A percentile compares a stretch with the other conserved stretches of the same genome.
phyloP scores from a whole-genome alignment of 768 basidiomycete genomes.

The Leucogyrophana mollusca region DNA sequence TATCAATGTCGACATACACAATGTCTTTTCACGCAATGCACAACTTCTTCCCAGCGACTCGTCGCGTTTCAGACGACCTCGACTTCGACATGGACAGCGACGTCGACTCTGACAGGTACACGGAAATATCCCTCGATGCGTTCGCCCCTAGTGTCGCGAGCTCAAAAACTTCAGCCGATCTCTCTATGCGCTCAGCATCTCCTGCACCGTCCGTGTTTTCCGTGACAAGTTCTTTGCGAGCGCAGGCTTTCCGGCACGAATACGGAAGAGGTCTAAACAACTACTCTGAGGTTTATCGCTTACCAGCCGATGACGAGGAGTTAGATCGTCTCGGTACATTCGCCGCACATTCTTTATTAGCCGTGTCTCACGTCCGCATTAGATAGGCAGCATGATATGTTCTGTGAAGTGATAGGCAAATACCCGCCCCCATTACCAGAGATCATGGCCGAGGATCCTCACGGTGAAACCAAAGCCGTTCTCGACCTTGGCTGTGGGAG shows the following conservation, averaged over 20 bases:
- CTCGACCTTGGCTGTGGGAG: slow-evolving; percentile 82
- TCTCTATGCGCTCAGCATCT: slow-evolving; percentile 62
- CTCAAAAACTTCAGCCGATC: slow-evolving; percentile 58
- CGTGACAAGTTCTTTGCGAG: slow-evolving; percentile 60
- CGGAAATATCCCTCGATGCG: slow-evolving; percentile 39
- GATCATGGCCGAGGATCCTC: slow-evolving; percentile 57
- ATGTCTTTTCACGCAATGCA: slow-evolving; percentile 13
- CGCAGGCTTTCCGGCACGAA: slow-evolving; percentile 59
- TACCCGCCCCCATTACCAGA: slow-evolving; percentile 59
- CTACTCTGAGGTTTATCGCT: slow-evolving; percentile 74
- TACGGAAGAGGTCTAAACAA: slow-evolving; percentile 72
- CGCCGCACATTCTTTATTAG: not conserved
- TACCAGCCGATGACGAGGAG: slow-evolving; percentile 81
- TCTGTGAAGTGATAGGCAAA: slow-evolving; percentile 63
- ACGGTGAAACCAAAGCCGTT: slow-evolving; percentile 57
- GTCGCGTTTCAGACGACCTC: slow-evolving; percentile 10
- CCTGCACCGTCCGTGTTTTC: slow-evolving; percentile 71
- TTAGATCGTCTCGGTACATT: slow-evolving; percentile 62
- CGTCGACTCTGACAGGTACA: slow-evolving; percentile 40
- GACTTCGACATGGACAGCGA: slow-evolving; percentile 48
- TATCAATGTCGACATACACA: slow-evolving; percentile 11
- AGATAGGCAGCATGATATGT: slow-evolving; percentile 71
- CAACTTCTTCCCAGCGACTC: slow-evolving; percentile 3
- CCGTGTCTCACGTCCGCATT: slow-evolving; percentile 12
- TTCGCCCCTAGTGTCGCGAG: slow-evolving; percentile 40